phyloP scores from a whole-genome alignment of 768 basidiomycete genomes.

The Coprinellus micaceus region DNA sequence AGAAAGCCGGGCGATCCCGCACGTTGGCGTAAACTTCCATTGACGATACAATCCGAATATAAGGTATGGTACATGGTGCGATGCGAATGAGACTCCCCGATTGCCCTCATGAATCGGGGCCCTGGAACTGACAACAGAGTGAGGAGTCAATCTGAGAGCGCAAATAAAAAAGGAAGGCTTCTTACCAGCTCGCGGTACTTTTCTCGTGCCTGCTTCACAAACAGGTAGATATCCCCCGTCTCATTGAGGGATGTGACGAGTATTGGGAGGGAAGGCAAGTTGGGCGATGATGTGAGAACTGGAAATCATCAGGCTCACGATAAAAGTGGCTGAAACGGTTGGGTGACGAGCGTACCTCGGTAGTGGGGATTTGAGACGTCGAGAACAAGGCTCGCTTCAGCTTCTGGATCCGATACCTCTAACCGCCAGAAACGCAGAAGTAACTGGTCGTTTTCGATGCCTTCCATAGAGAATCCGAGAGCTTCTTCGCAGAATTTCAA shows the following conservation, averaged over 20 bases:
- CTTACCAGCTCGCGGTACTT: constrained; percentile 42
- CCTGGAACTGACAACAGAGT: constrained; percentile 1
- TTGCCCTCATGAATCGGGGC: no score
- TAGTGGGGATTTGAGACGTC: constrained; percentile 63
- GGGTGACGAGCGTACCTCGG: no score
- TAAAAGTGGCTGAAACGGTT: no score
- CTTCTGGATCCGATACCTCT: constrained; percentile 51
- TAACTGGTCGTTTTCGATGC: constrained; percentile 67
- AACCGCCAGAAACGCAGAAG: constrained; percentile 70
- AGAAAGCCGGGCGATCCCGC: no score
- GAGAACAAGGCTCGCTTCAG: constrained; percentile 73
- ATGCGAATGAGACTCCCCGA: no score
- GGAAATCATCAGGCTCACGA: not conserved
- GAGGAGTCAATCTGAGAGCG: not conserved
- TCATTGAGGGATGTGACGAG: constrained; percentile 70
- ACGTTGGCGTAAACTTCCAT: no score
- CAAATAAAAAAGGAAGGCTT: not conserved
- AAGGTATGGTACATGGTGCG: not conserved
- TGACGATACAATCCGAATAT: no score
- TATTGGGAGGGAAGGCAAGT: constrained; percentile 60
- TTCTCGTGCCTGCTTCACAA: constrained; percentile 63
- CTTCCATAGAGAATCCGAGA: constrained; percentile 70
- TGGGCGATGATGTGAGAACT: constrained; percentile 83
- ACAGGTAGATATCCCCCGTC: constrained; percentile 63
- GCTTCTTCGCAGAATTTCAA: constrained; percentile 52